Conservation (phyloP, 352 stramenopile species). For the Phytophthora hybrid region DNA sequence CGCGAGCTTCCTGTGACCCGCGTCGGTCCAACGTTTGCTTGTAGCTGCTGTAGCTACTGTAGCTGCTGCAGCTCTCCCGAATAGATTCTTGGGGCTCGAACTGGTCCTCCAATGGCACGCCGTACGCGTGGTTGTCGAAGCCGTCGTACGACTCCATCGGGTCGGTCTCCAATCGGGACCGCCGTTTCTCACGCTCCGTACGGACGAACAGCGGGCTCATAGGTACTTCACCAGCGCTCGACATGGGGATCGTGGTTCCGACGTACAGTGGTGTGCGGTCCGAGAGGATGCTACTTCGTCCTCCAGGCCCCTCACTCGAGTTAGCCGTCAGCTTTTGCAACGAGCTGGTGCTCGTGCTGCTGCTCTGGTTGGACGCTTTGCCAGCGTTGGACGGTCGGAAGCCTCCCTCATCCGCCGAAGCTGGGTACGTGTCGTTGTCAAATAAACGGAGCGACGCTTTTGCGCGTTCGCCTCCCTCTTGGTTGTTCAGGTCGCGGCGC, state of each 20-base stretch:
- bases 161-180: conserved; percentile 66
- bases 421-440: conserved; percentile 45
- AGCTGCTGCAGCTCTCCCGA: conserved; percentile 36
- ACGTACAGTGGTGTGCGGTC: conserved; percentile 39
- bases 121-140: conserved; percentile 58
- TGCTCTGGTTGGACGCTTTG: conserved; percentile 61
- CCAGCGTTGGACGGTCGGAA: conserved; percentile 35
- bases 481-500: conserved; percentile 50
- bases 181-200: conserved; percentile 46
- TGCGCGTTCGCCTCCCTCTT: conserved; percentile 23
- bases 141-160: conserved; percentile 73
- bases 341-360: conserved; percentile 47
- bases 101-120: conserved; percentile 51
- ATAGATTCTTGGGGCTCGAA: conserved; percentile 33
- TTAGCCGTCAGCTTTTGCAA: conserved; percentile 33
- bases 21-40: conserved; percentile 40
- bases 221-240: conserved; percentile 56
- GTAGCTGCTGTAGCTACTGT: conserved; percentile 27
- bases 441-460: conserved; percentile 39
- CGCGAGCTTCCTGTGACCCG: conserved; percentile 50
- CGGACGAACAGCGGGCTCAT: conserved; percentile 68
- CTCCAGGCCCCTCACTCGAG: conserved; percentile 11
- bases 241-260: conserved; percentile 44
- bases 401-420: conserved; percentile 28
- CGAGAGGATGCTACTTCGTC: conserved; percentile 20